Percentiles rank a stretch among this genome's conserved stretches.
These are phyloP conservation scores for Trichoderma hamatum DNA, from an alignment of 2,329 filamentous ascomycete species.

Conservation along the genomic window DNA sequence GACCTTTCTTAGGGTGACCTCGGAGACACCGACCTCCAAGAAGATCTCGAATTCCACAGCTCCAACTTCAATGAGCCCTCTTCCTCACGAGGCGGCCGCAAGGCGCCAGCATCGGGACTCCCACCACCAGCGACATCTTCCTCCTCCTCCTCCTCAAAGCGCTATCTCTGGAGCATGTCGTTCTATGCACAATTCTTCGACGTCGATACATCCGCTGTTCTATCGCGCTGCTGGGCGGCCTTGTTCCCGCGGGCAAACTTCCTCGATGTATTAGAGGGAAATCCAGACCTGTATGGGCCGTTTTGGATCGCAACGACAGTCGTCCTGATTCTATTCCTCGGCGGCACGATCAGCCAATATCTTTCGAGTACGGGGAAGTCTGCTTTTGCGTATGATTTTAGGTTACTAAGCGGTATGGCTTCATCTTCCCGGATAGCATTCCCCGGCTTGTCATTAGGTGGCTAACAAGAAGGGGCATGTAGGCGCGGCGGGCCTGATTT, in stretches of 20 bases:
- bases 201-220: slow-evolving; percentile 88
- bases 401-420: slow-evolving; percentile 73
- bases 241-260: slow-evolving; percentile 92
- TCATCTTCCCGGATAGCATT: background rate
- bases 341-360: slow-evolving; percentile 93
- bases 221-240: slow-evolving; percentile 84
- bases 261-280: slow-evolving; percentile 94
- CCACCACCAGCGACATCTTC: slow-evolving; percentile 60
- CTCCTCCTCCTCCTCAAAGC: slow-evolving; percentile 63
- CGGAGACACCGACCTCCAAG: slow-evolving; percentile 96
- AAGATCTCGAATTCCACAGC: slow-evolving; percentile 98
- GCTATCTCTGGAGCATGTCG: slow-evolving; percentile 85
- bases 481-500: slow-evolving; percentile 88
- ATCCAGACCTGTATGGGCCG: slow-evolving; percentile 93
- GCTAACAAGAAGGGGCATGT: slow-evolving; percentile 22
- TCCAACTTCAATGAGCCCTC: slow-evolving; percentile 73
- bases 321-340: slow-evolving; percentile 90
- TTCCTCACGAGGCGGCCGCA: slow-evolving; percentile 50
- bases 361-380: slow-evolving; percentile 68
- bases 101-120: slow-evolving; percentile 55
- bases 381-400: slow-evolving; percentile 90
- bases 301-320: slow-evolving; percentile 99
- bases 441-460: background rate
- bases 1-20: slow-evolving; percentile 76
- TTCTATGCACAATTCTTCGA: slow-evolving; percentile 99